phyloP scores from a whole-genome alignment of 306 rosid genomes.

The Lithocarpus polystachyus region DNA sequence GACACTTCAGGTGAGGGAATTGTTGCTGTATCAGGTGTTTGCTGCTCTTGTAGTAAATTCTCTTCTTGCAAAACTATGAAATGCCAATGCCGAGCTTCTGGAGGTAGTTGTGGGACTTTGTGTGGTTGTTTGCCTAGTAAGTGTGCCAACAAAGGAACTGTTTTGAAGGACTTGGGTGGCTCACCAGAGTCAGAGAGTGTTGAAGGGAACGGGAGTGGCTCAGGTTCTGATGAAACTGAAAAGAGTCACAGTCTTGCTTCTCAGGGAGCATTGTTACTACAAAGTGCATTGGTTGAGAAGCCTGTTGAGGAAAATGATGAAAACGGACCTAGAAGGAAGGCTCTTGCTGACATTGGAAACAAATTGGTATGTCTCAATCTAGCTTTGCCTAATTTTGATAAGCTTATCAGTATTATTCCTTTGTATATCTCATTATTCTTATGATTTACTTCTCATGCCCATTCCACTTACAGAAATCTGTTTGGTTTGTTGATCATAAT shows the following conservation, averaged over 20 bases:
- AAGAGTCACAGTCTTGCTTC: constrained; percentile 51
- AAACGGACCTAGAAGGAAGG: constrained; percentile 44
- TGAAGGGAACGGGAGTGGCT: constrained; percentile 31
- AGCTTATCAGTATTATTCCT: not conserved
- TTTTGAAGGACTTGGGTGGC: constrained; percentile 23
- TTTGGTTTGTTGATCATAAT: not conserved
- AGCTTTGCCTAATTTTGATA: not conserved
- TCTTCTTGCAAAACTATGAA: constrained; percentile 75
- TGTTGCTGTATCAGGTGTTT: constrained; percentile 22
- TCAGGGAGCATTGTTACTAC: constrained; percentile 80
- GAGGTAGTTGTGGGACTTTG: constrained; percentile 50
- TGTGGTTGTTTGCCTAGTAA: constrained; percentile 59
- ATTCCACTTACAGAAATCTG: not conserved
- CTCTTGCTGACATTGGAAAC: constrained; percentile 88
- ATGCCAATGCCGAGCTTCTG: constrained; percentile 57
- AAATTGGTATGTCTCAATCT: constrained; percentile 44
- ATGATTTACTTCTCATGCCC: not conserved
- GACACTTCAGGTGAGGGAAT: constrained; percentile 35
- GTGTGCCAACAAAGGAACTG: constrained; percentile 54
- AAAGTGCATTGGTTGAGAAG: constrained; percentile 59
- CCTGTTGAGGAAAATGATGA: constrained; percentile 39
- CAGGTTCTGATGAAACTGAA: constrained; percentile 37
- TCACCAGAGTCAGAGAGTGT: constrained; percentile 13
- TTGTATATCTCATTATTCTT: not conserved
- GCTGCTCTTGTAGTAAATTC: constrained; percentile 67